phyloP scores from a whole-genome alignment of 768 basidiomycete genomes.

The Cubamyces sp. region DNA sequence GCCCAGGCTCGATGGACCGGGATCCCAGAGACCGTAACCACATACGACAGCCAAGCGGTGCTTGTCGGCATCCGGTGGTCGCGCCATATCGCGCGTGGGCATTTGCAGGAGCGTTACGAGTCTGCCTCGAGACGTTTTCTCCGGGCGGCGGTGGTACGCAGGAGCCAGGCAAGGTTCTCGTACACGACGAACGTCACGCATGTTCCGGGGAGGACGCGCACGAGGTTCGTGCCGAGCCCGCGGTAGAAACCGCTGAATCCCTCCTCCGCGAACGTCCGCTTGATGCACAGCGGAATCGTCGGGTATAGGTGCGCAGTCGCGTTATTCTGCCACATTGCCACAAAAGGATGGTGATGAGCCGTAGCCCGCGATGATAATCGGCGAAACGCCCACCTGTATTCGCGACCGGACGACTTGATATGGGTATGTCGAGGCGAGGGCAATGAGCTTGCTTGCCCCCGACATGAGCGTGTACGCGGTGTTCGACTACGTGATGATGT shows the following conservation, averaged over 20 bases:
- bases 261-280: constrained; percentile 80
- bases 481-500: constrained; percentile 68
- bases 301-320: constrained; percentile 72
- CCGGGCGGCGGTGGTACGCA: constrained; percentile 65
- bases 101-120: background rate
- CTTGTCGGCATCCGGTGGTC: too few species aligned
- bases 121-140: constrained; percentile 4
- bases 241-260: constrained; percentile 90
- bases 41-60: too few species aligned
- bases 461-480: constrained; percentile 91
- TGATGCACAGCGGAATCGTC: constrained; percentile 80
- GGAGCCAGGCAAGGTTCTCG: constrained; percentile 86
- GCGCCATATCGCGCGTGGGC: too few species aligned
- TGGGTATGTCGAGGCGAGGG: constrained; percentile 88
- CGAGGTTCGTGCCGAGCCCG: constrained; percentile 90
- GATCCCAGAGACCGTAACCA: too few species aligned
- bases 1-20: background rate
- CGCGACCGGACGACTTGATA: constrained; percentile 97
- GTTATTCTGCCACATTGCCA: constrained; percentile 54
- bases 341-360: background rate
- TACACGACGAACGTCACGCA: constrained; percentile 99
- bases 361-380: background rate
- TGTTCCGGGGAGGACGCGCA: constrained; percentile 94
- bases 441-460: constrained; percentile 84
- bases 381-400: constrained; percentile 67